These are phyloP conservation scores for Xanthoconium purpureum DNA, from an alignment of 768 basidiomycete species.

Conservation along the genomic window DNA sequence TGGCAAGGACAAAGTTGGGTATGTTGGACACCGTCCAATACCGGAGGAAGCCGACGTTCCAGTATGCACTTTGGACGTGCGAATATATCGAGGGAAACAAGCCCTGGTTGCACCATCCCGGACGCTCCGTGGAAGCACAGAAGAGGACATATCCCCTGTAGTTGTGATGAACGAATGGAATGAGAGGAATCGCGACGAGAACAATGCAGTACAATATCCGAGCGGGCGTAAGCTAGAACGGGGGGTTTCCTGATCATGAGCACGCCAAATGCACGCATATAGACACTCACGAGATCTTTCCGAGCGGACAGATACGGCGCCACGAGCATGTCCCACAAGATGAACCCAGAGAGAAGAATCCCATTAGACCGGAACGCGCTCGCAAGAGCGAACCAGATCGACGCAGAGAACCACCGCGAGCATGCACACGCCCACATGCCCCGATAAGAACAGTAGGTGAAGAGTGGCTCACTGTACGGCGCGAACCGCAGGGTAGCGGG, in stretches of 20 bases:
- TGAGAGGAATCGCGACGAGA: constrained; percentile 46
- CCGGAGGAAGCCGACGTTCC: constrained; percentile 79
- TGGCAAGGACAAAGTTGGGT: constrained; percentile 82
- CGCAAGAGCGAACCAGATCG: constrained; percentile 63
- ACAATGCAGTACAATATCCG: constrained; percentile 36
- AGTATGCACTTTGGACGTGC: constrained; percentile 80
- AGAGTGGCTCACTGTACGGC: constrained; percentile 83
- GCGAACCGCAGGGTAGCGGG: constrained; percentile 70
- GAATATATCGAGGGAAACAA: constrained; percentile 71
- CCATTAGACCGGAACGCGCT: constrained; percentile 75
- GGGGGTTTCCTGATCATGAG: neutral
- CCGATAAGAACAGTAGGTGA: constrained; percentile 74
- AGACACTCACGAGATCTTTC: constrained; percentile 29
- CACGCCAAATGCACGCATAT: neutral
- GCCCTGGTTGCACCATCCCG: constrained; percentile 60
- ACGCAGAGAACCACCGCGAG: constrained; percentile 50
- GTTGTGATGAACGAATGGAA: constrained; percentile 76
- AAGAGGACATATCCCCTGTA: constrained; percentile 61
- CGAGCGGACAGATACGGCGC: constrained; percentile 45
- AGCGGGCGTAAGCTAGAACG: constrained; percentile 33
- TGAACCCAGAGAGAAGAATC: constrained; percentile 69
- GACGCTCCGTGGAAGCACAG: constrained; percentile 42
- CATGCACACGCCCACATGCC: constrained; percentile 33
- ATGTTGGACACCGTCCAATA: constrained; percentile 85
- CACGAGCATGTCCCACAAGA: constrained; percentile 69